Conservation (phyloP, 1,139 yeast genomes). For the Kodamaea arcana region DNA sequence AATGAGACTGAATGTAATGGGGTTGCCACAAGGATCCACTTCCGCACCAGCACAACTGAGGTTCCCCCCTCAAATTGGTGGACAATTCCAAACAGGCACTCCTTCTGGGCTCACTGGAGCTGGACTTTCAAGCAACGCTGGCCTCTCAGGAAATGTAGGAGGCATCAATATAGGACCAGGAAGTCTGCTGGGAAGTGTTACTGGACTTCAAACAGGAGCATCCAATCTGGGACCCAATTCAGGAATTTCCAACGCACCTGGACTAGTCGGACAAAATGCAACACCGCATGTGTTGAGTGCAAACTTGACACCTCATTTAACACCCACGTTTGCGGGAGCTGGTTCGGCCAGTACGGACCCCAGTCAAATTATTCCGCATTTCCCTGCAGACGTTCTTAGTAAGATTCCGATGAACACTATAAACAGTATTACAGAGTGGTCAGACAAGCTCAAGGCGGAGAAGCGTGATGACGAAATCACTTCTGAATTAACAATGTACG, state of each 20-base stretch:
- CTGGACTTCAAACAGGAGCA: not conserved
- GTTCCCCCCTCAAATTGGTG: not conserved
- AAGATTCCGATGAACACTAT: conserved; percentile 14
- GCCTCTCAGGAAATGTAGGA: no score
- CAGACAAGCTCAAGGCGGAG: conserved; percentile 41
- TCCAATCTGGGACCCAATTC: no score
- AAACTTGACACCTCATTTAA: not conserved
- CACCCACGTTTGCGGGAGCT: not conserved
- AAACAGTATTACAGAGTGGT: conserved; percentile 47
- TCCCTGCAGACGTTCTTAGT: conserved; percentile 12
- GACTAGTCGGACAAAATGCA: not conserved
- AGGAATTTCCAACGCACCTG: not conserved
- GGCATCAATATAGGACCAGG: no score
- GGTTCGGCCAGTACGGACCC: not conserved
- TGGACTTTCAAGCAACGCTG: no score
- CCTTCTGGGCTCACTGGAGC: no score
- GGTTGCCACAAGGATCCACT: not conserved
- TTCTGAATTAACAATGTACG: conserved; percentile 53
- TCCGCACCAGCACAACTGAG: not conserved
- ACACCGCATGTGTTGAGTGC: not conserved
- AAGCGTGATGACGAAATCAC: conserved; percentile 36
- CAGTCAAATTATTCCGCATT: conserved; percentile 9
- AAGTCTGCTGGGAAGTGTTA: no score
- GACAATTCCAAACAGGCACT: not conserved
- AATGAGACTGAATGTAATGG: not conserved